A percentile compares a stretch with the other conserved stretches of the same genome.
These are phyloP conservation scores for Ogataea wickerhamii DNA, from an alignment of 805 yeast species.

Conservation along the genomic window DNA sequence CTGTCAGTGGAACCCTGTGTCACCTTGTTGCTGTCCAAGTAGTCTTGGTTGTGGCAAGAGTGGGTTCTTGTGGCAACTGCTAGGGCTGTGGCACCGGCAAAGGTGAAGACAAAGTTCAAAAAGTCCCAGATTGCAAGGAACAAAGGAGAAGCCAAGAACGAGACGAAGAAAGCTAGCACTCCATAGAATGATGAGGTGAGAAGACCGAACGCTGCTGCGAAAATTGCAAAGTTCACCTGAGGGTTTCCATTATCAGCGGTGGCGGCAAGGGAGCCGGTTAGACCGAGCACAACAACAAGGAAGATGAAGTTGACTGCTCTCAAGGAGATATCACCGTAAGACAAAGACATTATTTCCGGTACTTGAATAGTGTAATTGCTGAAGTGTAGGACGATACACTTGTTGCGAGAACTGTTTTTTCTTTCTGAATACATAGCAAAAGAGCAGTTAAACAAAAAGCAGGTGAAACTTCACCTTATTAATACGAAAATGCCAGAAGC, in stretches of 20 bases:
- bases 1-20: constrained; percentile 75
- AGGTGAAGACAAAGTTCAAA: constrained; percentile 85
- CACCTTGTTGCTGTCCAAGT: constrained; percentile 62
- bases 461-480: constrained; percentile 11
- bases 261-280: constrained; percentile 84
- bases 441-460: constrained; percentile 3
- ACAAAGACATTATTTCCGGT: constrained; percentile 41
- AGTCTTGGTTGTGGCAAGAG: constrained; percentile 70
- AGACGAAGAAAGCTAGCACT: constrained; percentile 67
- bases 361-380: background rate
- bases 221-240: constrained; percentile 85
- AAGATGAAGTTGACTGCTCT: constrained; percentile 74
- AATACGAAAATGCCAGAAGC: constrained; percentile 6
- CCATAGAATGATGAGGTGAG: constrained; percentile 81
- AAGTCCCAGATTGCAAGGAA: constrained; percentile 74
- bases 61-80: constrained; percentile 87
- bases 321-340: constrained; percentile 70
- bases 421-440: constrained; percentile 3
- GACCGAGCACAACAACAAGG: constrained; percentile 76
- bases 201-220: constrained; percentile 83
- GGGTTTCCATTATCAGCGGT: constrained; percentile 53
- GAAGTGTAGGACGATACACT: background rate
- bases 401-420: background rate
- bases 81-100: constrained; percentile 91
- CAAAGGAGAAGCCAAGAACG: constrained; percentile 84